phyloP scores from a whole-genome alignment of 1,284 basidiomycete species.

The Peniophora sp. region DNA sequence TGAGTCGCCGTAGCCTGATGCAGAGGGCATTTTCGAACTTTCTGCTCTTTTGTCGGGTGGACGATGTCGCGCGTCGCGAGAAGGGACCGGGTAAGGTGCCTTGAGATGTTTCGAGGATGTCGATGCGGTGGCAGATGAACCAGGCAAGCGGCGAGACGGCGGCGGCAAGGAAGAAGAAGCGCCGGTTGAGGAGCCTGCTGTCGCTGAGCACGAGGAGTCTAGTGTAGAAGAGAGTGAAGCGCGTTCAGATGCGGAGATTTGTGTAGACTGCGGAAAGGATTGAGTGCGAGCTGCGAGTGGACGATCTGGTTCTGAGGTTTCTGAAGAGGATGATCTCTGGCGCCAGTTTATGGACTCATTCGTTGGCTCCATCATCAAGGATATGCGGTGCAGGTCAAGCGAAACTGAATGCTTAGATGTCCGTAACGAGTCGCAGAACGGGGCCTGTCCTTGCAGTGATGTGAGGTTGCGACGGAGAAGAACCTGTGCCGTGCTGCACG shows the following conservation, averaged over 20 bases:
- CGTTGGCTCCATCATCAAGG: constrained; percentile 20
- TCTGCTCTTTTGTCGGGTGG: constrained; percentile 8
- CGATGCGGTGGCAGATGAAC: constrained; percentile 1
- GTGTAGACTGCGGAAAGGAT: constrained; percentile 8
- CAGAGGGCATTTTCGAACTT: constrained; percentile 8
- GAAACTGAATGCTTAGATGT: constrained; percentile 13
- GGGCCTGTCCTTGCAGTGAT: constrained; percentile 19
- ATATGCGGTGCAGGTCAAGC: constrained; percentile 37
- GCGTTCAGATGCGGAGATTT: constrained; percentile 19
- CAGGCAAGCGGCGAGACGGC: constrained; percentile 1
- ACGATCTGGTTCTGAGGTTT: not conserved
- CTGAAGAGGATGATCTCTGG: constrained; percentile 9
- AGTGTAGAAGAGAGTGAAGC: constrained; percentile 11
- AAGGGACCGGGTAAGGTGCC: constrained; percentile 7
- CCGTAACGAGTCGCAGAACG: constrained; percentile 10
- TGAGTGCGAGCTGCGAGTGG: too few relatives aligned
- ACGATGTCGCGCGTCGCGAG: constrained; percentile 7
- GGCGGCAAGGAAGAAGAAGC: constrained; percentile 7
- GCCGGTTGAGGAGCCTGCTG: constrained; percentile 11
- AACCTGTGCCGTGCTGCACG: constrained; percentile 16
- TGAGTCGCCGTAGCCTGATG: too few relatives aligned
- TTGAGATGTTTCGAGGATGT: constrained; percentile 9
- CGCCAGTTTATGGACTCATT: constrained; percentile 22
- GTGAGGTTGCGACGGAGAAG: constrained; percentile 28
- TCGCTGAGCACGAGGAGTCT: constrained; percentile 11